These are phyloP conservation scores for Camellia oleifera DNA, from an alignment of 179 eudicot genomes.

Conservation along the genomic window DNA sequence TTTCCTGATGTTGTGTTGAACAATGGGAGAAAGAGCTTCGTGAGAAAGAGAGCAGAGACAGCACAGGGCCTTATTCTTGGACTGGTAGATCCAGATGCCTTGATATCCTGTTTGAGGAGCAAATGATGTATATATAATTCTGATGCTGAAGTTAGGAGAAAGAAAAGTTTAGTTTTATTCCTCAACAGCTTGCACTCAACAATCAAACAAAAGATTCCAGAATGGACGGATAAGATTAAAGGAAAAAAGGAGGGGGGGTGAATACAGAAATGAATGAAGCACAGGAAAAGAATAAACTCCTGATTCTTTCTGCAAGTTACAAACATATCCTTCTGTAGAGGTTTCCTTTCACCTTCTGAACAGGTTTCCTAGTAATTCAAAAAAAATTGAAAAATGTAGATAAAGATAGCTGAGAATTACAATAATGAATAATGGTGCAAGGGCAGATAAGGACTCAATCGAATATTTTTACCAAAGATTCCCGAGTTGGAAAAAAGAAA, in stretches of 20 bases:
- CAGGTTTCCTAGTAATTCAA: not conserved
- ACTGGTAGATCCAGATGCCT: not conserved
- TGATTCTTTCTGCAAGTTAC: slow-evolving; percentile 16
- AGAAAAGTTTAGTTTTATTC: slow-evolving; percentile 10
- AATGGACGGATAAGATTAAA: not conserved
- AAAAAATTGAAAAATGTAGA: not conserved
- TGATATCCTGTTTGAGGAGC: not conserved
- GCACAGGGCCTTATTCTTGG: not conserved
- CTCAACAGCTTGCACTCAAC: not conserved
- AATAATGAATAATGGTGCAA: slow-evolving; percentile 12
- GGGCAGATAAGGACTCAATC: not conserved
- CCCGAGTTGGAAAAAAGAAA: not conserved
- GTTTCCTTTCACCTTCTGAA: slow-evolving; percentile 5
- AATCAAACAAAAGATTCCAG: not conserved
- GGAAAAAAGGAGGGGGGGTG: not conserved
- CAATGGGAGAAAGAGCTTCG: not conserved
- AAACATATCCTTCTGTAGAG: not conserved
- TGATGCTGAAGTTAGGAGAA: not conserved
- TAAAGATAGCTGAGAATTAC: slow-evolving; percentile 7
- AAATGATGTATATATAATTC: not conserved
- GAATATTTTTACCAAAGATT: not conserved
- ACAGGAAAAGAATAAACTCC: slow-evolving; percentile 3
- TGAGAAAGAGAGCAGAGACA: not conserved
- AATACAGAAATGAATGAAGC: not conserved
- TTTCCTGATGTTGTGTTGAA: not conserved